Evolutionary conservation across 371 early-diverging fungal genomes (phyloP).

Genomic region (Rhizopus delemar): DNA sequence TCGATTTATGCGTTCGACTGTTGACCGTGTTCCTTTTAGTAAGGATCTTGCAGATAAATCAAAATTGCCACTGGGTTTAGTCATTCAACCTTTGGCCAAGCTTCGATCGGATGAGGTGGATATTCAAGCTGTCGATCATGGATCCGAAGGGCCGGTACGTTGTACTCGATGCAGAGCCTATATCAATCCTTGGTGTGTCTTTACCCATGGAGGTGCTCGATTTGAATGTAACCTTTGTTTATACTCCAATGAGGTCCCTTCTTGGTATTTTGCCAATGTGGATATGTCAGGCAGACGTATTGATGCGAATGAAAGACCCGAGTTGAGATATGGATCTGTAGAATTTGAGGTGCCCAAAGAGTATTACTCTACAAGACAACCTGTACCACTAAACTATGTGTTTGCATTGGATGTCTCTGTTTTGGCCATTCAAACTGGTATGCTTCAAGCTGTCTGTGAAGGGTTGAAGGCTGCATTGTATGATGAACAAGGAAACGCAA

Average conservation of each 20-base stretch:
- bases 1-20: constrained; percentile 87
- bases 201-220: constrained; percentile 87
- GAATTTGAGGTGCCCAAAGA: constrained; percentile 90
- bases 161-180: constrained; percentile 94
- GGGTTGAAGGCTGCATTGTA: constrained; percentile 78
- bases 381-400: constrained; percentile 76
- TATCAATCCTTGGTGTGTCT: constrained; percentile 88
- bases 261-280: constrained; percentile 91
- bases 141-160: constrained; percentile 87
- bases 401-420: constrained; percentile 96
- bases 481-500: constrained; percentile 31
- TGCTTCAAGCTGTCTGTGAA: constrained; percentile 71
- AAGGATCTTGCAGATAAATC: constrained; percentile 81
- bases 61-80: constrained; percentile 84
- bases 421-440: constrained; percentile 81
- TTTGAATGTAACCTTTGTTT: constrained; percentile 93
- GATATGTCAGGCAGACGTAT: constrained; percentile 93
- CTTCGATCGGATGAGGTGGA: constrained; percentile 77
- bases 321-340: constrained; percentile 85
- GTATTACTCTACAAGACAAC: constrained; percentile 63
- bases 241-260: constrained; percentile 85
- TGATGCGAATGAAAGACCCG: constrained; percentile 87
- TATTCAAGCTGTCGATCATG: constrained; percentile 87
- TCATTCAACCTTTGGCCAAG: constrained; percentile 92
- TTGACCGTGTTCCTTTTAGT: constrained; percentile 83